These are phyloP conservation scores for Coniochaeta sp. DNA, from an alignment of 2,329 filamentous ascomycete genomes.

Conservation along the genomic window DNA sequence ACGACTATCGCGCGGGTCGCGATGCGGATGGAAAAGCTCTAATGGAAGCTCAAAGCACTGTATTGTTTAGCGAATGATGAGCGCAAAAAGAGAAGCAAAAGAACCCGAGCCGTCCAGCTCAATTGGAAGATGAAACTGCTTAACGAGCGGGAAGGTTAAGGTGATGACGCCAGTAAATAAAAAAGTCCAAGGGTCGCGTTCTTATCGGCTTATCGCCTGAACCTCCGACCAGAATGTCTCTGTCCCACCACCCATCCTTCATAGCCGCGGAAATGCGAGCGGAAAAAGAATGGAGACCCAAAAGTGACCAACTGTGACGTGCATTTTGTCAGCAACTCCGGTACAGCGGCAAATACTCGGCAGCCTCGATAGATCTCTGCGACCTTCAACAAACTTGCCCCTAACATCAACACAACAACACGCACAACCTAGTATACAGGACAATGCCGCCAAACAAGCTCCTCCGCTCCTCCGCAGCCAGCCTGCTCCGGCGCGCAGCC, in stretches of 20 bases:
- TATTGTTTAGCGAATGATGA: background rate
- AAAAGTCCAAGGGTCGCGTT: slow-evolving; percentile 4
- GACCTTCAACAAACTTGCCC: too few relatives aligned
- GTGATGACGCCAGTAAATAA: background rate
- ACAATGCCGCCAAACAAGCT: slow-evolving; percentile 19
- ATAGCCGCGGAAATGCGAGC: too few relatives aligned
- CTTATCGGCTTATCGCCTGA: slow-evolving; percentile 11
- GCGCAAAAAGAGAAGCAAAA: too few relatives aligned
- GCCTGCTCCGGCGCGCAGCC: background rate
- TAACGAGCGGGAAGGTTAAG: too few relatives aligned
- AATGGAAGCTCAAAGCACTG: too few relatives aligned
- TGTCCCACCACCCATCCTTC: too few relatives aligned
- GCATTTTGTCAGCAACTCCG: slow-evolving; percentile 13
- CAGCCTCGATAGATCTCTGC: background rate
- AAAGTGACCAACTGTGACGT: background rate
- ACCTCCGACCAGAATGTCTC: background rate
- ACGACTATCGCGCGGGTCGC: too few relatives aligned
- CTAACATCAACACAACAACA: background rate
- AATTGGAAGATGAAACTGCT: too few relatives aligned
- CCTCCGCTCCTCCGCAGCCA: slow-evolving; percentile 8
- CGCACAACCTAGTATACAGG: background rate
- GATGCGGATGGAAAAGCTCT: too few relatives aligned
- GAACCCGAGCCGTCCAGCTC: too few relatives aligned
- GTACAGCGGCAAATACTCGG: background rate
- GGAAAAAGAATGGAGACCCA: background rate